Base-by-base conservation (phyloP, 306 rosid genomes). In the Medicago arabica region DNA sequence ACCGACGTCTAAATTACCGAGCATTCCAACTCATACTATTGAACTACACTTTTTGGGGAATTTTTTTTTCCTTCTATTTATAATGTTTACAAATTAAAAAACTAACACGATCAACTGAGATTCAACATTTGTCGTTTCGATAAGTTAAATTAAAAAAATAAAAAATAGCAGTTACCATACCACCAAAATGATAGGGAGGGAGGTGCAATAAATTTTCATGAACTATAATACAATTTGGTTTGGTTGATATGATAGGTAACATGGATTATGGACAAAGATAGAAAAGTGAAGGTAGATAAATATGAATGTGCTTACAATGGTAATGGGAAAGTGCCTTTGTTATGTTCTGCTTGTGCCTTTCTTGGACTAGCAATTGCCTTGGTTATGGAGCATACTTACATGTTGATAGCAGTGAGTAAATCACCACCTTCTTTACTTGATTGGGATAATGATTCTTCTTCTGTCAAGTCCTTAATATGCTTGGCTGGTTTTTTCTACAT, bases 401-500 rank as follows among this genome's bases (percentile, higher is more conserved):
- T 95, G 84, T 73, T 95, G 88, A 80, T 90, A 46, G 95, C 95
- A 36, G 81, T 90, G 13, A 89, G 83, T 60, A 92, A 92, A 66
- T 87, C 97, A 8, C 76, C 93, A 49, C 82, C 91, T 7, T 71
- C 88, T 71, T 77, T 90, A 36, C 23, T 84, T 72, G 13, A 76
- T 18, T 82, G 83, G 89, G 96, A 92, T 71, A 85, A 89, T 51
- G 76, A 81, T 78, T 88, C 88, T 49, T 72, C 89, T 75, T 77
- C 89, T 74, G 70, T 90, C 31, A 86, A 65, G 69, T 76, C 86
- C 73, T 77, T 90, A 46, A 81, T 91, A 75, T 31, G 6, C 36
- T 90, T 87, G 69, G 91, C 91, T 50, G 93, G 81, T 5, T 83
- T 90, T 80, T 92, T 92, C 93, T 92, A 88, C 85, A 53, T 90